Conservation (phyloP, 192 early-diverging fungal species). For the Allomyces macrogynus region DNA sequence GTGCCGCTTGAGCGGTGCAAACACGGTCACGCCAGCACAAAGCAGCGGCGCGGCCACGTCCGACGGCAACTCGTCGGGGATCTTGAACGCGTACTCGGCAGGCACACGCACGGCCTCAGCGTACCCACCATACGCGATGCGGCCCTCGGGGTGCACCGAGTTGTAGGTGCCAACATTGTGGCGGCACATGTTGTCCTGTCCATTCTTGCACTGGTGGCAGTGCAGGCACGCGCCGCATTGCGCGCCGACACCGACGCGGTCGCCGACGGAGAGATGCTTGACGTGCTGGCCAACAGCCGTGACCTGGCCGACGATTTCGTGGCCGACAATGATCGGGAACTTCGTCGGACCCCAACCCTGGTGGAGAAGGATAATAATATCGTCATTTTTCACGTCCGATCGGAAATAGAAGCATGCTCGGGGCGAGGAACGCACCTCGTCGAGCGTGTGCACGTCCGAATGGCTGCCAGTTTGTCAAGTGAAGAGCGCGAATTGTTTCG, state of each 20-base stretch:
- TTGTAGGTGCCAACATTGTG: slow-evolving; percentile 23
- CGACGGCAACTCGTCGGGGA: slow-evolving; percentile 25
- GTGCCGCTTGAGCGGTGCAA: slow-evolving; percentile 39
- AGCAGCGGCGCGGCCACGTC: slow-evolving; percentile 48
- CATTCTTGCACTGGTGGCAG: slow-evolving; percentile 28
- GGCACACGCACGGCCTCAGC: slow-evolving; percentile 38
- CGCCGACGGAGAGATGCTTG: slow-evolving; percentile 26
- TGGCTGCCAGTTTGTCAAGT: slow-evolving; percentile 13
- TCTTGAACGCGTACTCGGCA: slow-evolving; percentile 41
- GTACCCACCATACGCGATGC: slow-evolving; percentile 30
- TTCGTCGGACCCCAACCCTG: slow-evolving; percentile 10
- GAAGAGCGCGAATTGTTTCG: background rate
- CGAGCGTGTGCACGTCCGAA: slow-evolving; percentile 50
- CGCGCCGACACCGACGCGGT: slow-evolving; percentile 45
- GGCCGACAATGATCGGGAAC: slow-evolving; percentile 33
- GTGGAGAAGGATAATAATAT: too few species aligned
- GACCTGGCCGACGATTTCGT: slow-evolving; percentile 47
- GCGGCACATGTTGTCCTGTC: slow-evolving; percentile 21
- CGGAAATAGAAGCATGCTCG: too few species aligned
- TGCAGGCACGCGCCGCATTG: slow-evolving; percentile 34
- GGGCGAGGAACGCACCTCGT: slow-evolving; percentile 3
- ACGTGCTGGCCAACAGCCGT: slow-evolving; percentile 36
- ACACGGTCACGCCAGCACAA: slow-evolving; percentile 66
- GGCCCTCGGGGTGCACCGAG: slow-evolving; percentile 24
- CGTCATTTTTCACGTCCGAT: too few species aligned